Percentiles rank a stretch among this genome's conserved stretches.
Evolutionary conservation across 371 early-diverging fungal genomes (phyloP).

Genomic region (Circinella umbellata): DNA sequence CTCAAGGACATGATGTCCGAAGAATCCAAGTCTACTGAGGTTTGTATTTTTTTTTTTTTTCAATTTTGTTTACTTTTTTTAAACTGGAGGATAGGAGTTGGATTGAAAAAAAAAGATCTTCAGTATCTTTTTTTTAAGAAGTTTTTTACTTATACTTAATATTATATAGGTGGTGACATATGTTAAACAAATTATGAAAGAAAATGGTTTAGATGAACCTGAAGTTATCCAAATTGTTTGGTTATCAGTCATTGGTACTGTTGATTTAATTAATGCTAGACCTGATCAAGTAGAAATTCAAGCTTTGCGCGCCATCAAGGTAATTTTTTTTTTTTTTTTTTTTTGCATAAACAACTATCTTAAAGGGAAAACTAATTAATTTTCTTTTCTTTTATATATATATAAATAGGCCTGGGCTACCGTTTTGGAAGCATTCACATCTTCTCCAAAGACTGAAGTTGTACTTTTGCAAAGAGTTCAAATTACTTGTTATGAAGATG

Average conservation of each 20-base stretch:
- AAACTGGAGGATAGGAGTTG: too few relatives aligned
- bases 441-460: conserved; percentile 85
- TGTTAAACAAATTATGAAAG: conserved; percentile 72
- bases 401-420: conserved; percentile 61
- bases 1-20: conserved; percentile 67
- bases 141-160: background rate
- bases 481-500: conserved; percentile 84
- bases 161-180: conserved; percentile 58
- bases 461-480: conserved; percentile 84
- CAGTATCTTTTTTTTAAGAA: too few relatives aligned
- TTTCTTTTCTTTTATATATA: too few relatives aligned
- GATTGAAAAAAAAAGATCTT: too few relatives aligned
- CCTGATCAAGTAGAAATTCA: conserved; percentile 86
- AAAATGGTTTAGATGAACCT: conserved; percentile 76
- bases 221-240: conserved; percentile 81
- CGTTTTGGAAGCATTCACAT: conserved; percentile 74
- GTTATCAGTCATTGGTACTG: conserved; percentile 77
- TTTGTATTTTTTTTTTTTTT: conserved; percentile 23
- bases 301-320: conserved; percentile 65
- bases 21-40: conserved; percentile 59
- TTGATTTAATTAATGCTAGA: conserved; percentile 75
- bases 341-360: too few relatives aligned
- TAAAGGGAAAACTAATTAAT: background rate
- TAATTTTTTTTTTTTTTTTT: conserved; percentile 20
- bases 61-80: too few relatives aligned